phyloP scores from a whole-genome alignment of 2,329 filamentous ascomycete species.

The Colletotrichum scovillei region DNA sequence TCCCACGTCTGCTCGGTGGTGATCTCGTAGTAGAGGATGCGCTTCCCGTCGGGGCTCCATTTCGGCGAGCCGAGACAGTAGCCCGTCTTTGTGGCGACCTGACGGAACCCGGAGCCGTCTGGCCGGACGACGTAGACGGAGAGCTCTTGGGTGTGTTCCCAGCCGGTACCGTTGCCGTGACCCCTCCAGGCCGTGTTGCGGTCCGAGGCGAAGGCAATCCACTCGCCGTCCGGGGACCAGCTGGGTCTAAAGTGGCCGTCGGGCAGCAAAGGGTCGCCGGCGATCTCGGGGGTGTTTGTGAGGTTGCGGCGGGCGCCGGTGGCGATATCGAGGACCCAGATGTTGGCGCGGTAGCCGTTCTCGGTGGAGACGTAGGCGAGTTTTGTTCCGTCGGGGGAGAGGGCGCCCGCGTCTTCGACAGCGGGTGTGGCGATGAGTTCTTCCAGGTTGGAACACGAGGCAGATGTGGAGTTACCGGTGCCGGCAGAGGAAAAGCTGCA shows the following conservation, averaged over 20 bases:
- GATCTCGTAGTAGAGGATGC: slow-evolving; percentile 20
- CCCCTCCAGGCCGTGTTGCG: slow-evolving; percentile 26
- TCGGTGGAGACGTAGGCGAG: slow-evolving; percentile 25
- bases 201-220: slow-evolving; percentile 24
- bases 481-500: slow-evolving; percentile 4
- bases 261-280: slow-evolving; percentile 9
- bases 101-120: slow-evolving; percentile 18
- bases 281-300: slow-evolving; percentile 19
- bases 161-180: slow-evolving; percentile 21
- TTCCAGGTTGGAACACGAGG: slow-evolving; percentile 4
- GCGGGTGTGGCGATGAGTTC: slow-evolving; percentile 22
- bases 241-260: slow-evolving; percentile 23
- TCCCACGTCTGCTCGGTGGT: slow-evolving; percentile 25
- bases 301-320: slow-evolving; percentile 22
- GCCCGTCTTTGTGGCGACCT: slow-evolving; percentile 7
- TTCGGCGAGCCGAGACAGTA: slow-evolving; percentile 25
- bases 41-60: slow-evolving; percentile 20
- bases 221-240: slow-evolving; percentile 26
- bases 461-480: neutral
- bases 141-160: slow-evolving; percentile 26
- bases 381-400: slow-evolving; percentile 2
- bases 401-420: slow-evolving; percentile 21
- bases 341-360: slow-evolving; percentile 23
- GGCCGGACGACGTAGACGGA: slow-evolving; percentile 22
- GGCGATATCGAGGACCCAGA: slow-evolving; percentile 20